phyloP scores from a whole-genome alignment of 495 filamentous ascomycete species.

The Penicillium psychrofluorescens region DNA sequence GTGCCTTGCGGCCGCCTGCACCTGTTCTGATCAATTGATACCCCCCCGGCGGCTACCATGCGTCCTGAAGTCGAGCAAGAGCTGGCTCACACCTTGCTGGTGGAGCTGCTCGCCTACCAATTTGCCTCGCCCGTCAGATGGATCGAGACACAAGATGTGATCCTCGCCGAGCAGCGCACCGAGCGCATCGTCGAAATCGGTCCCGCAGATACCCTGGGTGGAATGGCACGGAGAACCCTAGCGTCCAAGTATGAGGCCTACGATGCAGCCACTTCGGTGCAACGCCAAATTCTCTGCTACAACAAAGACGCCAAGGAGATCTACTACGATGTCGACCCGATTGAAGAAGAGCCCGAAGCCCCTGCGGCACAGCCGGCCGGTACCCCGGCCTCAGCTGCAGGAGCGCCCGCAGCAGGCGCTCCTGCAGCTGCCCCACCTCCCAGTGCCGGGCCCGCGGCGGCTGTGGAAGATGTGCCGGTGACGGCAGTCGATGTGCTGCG shows the following conservation, averaged over 20 bases:
- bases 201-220: constrained; percentile 94
- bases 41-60: constrained; percentile 53
- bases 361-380: constrained; percentile 40
- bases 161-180: constrained; percentile 88
- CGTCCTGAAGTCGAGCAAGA: constrained; percentile 98
- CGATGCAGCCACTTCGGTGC: constrained; percentile 90
- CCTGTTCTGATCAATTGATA: constrained; percentile 7
- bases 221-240: constrained; percentile 94
- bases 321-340: constrained; percentile 96
- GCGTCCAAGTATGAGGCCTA: constrained; percentile 98
- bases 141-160: constrained; percentile 99
- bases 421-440: constrained; percentile 53
- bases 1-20: constrained; percentile 6
- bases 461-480: constrained; percentile 80
- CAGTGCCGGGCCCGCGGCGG: constrained; percentile 79
- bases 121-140: constrained; percentile 98
- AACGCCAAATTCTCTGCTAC: constrained; percentile 97
- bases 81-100: constrained; percentile 91
- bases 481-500: constrained; percentile 84
- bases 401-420: constrained; percentile 38
- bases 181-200: constrained; percentile 98
- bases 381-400: constrained; percentile 21
- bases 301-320: constrained; percentile 99
- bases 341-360: constrained; percentile 74
- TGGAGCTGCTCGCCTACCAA: constrained; percentile 97